These are phyloP conservation scores for Purpureocillium lavendulum DNA, from an alignment of 2,329 filamentous ascomycete species.

Conservation along the genomic window DNA sequence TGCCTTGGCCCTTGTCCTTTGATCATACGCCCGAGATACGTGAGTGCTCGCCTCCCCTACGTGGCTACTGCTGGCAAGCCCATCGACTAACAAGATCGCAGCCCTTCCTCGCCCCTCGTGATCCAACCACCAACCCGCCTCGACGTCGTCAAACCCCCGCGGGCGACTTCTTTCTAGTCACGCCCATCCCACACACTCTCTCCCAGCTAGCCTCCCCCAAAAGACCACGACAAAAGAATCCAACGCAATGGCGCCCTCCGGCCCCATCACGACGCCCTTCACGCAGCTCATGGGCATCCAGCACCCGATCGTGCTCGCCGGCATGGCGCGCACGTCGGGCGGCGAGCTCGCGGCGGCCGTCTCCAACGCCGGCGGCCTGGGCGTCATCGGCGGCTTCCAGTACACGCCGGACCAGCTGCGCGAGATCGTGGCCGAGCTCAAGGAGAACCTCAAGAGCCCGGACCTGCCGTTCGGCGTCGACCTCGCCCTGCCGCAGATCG, in stretches of 20 bases:
- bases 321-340: slow-evolving; percentile 83
- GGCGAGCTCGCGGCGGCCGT: slow-evolving; percentile 75
- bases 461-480: slow-evolving; percentile 83
- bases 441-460: slow-evolving; percentile 58
- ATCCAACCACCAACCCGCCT: no score
- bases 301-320: slow-evolving; percentile 85
- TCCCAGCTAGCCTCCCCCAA: no score
- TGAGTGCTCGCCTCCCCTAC: no score
- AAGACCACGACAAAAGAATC: neutral
- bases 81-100: no score
- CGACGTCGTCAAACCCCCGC: no score
- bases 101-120: no score
- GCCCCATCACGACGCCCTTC: slow-evolving; percentile 66
- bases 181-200: no score
- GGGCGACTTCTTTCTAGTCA: no score
- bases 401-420: slow-evolving; percentile 70
- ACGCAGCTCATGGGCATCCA: slow-evolving; percentile 72
- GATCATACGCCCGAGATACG: no score
- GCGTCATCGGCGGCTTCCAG: slow-evolving; percentile 63
- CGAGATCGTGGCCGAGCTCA: slow-evolving; percentile 78
- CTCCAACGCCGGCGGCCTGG: slow-evolving; percentile 79
- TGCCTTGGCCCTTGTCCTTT: no score
- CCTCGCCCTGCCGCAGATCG: slow-evolving; percentile 82
- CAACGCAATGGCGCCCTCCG: slow-evolving; percentile 29
- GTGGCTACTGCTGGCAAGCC: no score